Base-by-base conservation (phyloP, 331 rosid species). In the Acacia pycnantha region DNA sequence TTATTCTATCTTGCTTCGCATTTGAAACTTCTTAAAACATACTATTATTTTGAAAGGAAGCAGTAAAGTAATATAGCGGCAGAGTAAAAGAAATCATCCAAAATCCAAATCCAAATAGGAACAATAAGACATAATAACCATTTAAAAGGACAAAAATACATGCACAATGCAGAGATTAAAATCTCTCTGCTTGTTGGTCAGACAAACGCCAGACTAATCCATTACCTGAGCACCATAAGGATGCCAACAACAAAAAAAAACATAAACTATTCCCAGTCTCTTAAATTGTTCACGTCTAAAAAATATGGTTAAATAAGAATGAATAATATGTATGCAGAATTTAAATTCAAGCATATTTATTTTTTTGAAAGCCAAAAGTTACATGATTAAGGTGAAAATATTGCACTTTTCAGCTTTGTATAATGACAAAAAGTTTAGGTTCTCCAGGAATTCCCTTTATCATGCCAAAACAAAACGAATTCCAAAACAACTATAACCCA, bases 201-300 rank as follows among this genome's bases (percentile, higher is more conserved):
- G 43, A 40, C 35, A 79, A 76, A 79, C 27, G n/a, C 62, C 61
- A 24, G 14, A 31, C 47, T 53, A 70, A 74, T 69, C 67, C 68
- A 41, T 82, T 69, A 44, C 8, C 70, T 24, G 77, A 65, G 64
- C 76, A 77, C 73, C 83, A 65, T 41, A 41, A 85, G 73, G 66
- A 70, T 69, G 79, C 58, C 35, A 58, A 75, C 40, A n/a, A n/a
- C 56, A 5, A 41, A 59, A 59, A 40, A 62, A 58, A 53, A 53
- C n/a, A n/a, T n/a, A 6, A 3, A 29, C 44, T 40, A 77, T 67
- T 33, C 46, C 58, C 10, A 6, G 62, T 50, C 21, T 59, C 61
- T 74, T 29, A 24, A 82, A 66, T 15, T 40, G 44, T 47, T 67
- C 47, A 33, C 5, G 35, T 73, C 77, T 24, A 68, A 41, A 18